A percentile compares a stretch with the other conserved stretches of the same genome.
Conservation (phyloP, 768 basidiomycete species). For the Pisolithus sp. region DNA sequence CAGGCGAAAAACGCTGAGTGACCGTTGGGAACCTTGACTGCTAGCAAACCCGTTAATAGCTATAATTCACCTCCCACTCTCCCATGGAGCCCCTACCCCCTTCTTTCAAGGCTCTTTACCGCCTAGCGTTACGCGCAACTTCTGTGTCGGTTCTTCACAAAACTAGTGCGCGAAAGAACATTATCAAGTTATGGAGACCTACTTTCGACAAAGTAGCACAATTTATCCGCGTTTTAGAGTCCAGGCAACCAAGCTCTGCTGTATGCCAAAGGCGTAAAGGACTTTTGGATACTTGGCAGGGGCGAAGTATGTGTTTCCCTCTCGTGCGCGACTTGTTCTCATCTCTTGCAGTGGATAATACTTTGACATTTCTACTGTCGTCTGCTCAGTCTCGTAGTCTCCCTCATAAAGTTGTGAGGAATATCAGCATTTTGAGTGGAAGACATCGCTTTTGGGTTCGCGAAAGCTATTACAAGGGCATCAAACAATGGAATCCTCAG, state of each 20-base stretch:
- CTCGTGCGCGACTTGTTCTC: constrained; percentile 2
- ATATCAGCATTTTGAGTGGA: constrained; percentile 35
- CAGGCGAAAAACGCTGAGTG: no score
- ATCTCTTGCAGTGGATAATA: constrained; percentile 55
- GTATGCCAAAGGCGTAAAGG: constrained; percentile 28
- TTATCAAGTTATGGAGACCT: constrained; percentile 49
- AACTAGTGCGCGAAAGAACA: constrained; percentile 32
- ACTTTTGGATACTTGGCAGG: constrained; percentile 52
- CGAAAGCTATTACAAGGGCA: constrained; percentile 12
- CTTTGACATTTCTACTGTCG: constrained; percentile 52
- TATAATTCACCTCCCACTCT: no score
- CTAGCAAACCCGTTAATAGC: no score
- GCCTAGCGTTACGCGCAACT: constrained; percentile 49
- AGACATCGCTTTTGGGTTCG: constrained; percentile 20
- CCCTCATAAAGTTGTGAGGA: constrained; percentile 52
- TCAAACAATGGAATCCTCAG: constrained; percentile 37
- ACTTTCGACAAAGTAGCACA: constrained; percentile 45
- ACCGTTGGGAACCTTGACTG: no score
- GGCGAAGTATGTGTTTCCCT: constrained; percentile 38
- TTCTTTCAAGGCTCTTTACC: constrained; percentile 51
- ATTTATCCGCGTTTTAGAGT: constrained; percentile 37
- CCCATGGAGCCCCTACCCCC: constrained; percentile 21
- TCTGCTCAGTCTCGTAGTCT: constrained; percentile 61
- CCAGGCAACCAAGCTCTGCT: constrained; percentile 14
- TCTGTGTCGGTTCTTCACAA: constrained; percentile 57